phyloP scores from a whole-genome alignment of 352 stramenopile genomes.

The Globisporangium barbulae region DNA sequence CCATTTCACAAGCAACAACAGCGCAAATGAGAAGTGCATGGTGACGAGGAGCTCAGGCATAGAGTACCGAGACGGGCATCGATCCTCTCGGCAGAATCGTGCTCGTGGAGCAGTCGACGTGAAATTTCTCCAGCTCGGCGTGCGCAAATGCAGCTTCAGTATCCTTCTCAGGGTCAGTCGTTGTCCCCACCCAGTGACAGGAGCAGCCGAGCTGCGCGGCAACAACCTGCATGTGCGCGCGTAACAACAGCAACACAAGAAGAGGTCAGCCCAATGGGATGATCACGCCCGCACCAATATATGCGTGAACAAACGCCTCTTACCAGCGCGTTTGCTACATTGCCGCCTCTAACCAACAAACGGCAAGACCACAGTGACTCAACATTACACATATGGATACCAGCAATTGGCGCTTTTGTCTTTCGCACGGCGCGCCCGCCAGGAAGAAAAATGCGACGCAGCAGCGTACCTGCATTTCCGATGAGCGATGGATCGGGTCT shows the following conservation, averaged over 20 bases:
- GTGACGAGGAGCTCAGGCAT: not conserved
- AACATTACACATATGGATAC: not conserved
- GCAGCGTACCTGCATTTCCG: slow-evolving; percentile 42
- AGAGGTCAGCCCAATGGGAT: not conserved
- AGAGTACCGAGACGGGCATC: slow-evolving; percentile 58
- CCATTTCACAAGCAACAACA: too few relatives aligned
- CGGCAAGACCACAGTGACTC: not conserved
- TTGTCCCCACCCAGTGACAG: slow-evolving; percentile 63
- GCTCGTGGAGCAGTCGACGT: slow-evolving; percentile 43
- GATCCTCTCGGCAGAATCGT: slow-evolving; percentile 36
- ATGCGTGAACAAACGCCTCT: not conserved
- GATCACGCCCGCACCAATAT: not conserved
- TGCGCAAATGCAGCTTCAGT: slow-evolving; percentile 52
- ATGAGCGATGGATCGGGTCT: slow-evolving; percentile 47
- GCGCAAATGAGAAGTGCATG: not conserved
- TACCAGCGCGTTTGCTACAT: slow-evolving; percentile 62
- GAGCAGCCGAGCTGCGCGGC: slow-evolving; percentile 49
- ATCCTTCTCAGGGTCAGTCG: slow-evolving; percentile 47
- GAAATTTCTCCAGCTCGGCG: slow-evolving; percentile 36
- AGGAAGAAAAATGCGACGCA: not conserved
- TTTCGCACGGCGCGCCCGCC: too few relatives aligned
- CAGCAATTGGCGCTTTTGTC: not conserved
- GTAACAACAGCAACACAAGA: not conserved
- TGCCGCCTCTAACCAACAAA: slow-evolving; percentile 40
- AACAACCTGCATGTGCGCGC: slow-evolving; percentile 32